phyloP scores from a whole-genome alignment of 805 yeast genomes.

The Wickerhamiella azymoides region DNA sequence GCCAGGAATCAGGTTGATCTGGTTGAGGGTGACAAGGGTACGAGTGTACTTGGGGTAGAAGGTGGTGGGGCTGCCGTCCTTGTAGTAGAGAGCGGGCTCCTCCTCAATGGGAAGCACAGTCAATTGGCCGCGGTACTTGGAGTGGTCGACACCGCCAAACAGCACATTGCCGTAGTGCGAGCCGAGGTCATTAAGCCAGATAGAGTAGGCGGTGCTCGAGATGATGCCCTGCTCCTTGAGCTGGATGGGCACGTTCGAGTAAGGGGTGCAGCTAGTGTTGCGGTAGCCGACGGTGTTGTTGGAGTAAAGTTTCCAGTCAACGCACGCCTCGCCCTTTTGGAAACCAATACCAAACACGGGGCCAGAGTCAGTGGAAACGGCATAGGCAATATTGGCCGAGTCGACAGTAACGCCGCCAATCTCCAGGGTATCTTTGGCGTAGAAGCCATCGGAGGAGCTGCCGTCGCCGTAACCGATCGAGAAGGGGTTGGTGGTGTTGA shows the following conservation, averaged over 20 bases:
- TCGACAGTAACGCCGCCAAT: slow-evolving; percentile 38
- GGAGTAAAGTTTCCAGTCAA: slow-evolving; percentile 10
- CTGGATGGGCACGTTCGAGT: slow-evolving; percentile 23
- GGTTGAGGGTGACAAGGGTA: slow-evolving; percentile 5
- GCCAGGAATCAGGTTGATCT: slow-evolving; percentile 1
- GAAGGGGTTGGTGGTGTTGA: slow-evolving; percentile 12
- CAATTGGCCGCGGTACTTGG: slow-evolving; percentile 30
- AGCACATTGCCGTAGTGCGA: slow-evolving; percentile 27
- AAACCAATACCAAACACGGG: slow-evolving; percentile 28
- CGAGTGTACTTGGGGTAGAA: slow-evolving; percentile 6
- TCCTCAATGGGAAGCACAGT: slow-evolving; percentile 1
- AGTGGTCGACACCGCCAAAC: slow-evolving; percentile 34
- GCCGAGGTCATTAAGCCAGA: slow-evolving; percentile 28
- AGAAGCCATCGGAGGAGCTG: slow-evolving; percentile 38
- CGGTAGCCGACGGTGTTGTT: slow-evolving; percentile 6
- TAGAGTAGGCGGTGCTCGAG: slow-evolving; percentile 31
- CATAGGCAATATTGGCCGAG: slow-evolving; percentile 56
- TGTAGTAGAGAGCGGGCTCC: slow-evolving; percentile 5
- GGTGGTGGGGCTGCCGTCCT: slow-evolving; percentile 3
- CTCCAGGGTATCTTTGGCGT: slow-evolving; percentile 34
- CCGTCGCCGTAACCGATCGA: slow-evolving; percentile 29
- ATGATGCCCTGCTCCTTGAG: slow-evolving; percentile 30
- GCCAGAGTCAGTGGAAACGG: slow-evolving; percentile 45
- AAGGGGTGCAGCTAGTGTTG: slow-evolving; percentile 11
- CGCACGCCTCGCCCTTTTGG: slow-evolving; percentile 18